A percentile compares a stretch with the other conserved stretches of the same genome.
phyloP scores from a whole-genome alignment of 352 stramenopile genomes.

The Pythium pectinolyticum region DNA sequence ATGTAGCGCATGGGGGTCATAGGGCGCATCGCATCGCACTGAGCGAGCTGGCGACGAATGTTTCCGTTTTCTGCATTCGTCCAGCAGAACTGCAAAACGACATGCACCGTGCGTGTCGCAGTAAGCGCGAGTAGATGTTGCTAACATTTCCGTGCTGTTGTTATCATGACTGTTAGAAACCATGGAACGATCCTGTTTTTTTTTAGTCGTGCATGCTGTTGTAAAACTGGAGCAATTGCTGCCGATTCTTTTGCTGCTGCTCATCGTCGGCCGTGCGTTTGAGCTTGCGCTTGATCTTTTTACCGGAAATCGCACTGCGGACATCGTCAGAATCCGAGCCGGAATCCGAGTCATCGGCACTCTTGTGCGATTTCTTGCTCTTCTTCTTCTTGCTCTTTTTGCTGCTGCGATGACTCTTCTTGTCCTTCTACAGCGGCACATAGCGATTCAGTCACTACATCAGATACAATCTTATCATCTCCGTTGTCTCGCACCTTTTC shows the following conservation, averaged over 20 bases:
- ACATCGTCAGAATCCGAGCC: constrained; percentile 63
- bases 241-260: constrained; percentile 68
- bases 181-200: no score
- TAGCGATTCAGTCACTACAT: background rate
- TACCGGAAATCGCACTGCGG: constrained; percentile 80
- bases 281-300: constrained; percentile 87
- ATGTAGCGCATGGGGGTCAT: no score
- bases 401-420: constrained; percentile 18
- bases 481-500: constrained; percentile 35
- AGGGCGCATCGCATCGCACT: no score
- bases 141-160: no score
- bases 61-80: no score
- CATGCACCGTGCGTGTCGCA: no score
- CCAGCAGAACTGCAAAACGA: no score
- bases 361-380: constrained; percentile 3
- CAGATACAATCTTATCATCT: constrained; percentile 1
- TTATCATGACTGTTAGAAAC: no score
- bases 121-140: no score
- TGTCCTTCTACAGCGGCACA: constrained; percentile 31
- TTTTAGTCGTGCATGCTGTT: constrained; percentile 83
- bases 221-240: constrained; percentile 85
- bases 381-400: constrained; percentile 36
- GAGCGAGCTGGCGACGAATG: no score
- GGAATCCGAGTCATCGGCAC: constrained; percentile 19
- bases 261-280: constrained; percentile 53